These are phyloP conservation scores for Ascochyta clinopodiicola DNA, from an alignment of 2,329 filamentous ascomycete species.

Conservation along the genomic window DNA sequence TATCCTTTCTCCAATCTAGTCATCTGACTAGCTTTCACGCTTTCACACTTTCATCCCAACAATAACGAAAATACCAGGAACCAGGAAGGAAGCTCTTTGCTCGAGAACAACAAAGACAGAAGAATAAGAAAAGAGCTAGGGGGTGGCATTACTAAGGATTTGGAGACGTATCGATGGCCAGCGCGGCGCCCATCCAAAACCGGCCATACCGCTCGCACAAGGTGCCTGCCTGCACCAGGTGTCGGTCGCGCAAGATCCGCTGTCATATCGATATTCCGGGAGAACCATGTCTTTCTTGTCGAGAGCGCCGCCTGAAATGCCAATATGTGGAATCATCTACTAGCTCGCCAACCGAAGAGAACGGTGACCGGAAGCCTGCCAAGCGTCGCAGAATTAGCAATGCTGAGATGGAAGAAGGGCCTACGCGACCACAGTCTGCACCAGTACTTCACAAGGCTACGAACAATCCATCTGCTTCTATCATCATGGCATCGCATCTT, in stretches of 20 bases:
- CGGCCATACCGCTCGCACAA: conserved; percentile 53
- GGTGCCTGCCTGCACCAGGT: conserved; percentile 51
- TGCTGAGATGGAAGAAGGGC: conserved; percentile 25
- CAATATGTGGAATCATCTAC: conserved; percentile 42
- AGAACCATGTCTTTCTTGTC: conserved; percentile 50
- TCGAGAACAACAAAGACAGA: conserved; percentile 1
- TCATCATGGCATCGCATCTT: conserved; percentile 50
- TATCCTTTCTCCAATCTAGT: conserved; percentile 3
- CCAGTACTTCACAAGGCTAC: conserved; percentile 39
- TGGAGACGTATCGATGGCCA: conserved; percentile 37
- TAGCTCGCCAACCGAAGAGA: conserved; percentile 33
- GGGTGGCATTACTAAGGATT: neutral
- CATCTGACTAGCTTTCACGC: conserved; percentile 15
- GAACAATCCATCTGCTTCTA: conserved; percentile 44
- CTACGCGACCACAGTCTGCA: conserved; percentile 31
- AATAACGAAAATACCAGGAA: neutral
- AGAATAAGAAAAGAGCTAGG: conserved; percentile 3
- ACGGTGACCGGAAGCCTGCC: conserved; percentile 26
- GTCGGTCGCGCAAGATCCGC: conserved; percentile 51
- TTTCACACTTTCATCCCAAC: conserved; percentile 1
- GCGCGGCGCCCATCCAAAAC: conserved; percentile 41
- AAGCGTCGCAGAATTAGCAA: conserved; percentile 41
- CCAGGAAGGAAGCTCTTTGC: neutral
- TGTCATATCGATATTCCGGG: conserved; percentile 51
- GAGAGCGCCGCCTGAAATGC: conserved; percentile 47